These are phyloP conservation scores for Exophiala xenobiotica DNA, from an alignment of 2,329 filamentous ascomycete species.

Conservation along the genomic window DNA sequence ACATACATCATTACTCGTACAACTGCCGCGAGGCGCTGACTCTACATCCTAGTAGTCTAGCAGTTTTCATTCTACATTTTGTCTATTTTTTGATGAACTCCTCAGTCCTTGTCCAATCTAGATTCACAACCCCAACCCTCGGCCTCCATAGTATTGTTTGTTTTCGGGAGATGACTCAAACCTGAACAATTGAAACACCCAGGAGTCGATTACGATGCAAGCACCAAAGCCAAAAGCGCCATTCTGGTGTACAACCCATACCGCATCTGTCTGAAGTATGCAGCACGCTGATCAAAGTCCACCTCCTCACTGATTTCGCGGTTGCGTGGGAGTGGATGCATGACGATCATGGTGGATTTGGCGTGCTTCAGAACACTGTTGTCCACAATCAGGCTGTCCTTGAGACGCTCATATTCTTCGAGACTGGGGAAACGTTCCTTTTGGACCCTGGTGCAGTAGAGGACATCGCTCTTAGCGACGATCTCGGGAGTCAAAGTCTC, in stretches of 20 bases:
- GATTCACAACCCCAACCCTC: neutral
- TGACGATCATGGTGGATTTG: slow-evolving; percentile 88
- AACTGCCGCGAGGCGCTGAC: neutral
- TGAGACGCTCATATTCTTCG: slow-evolving; percentile 79
- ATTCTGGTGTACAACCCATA: slow-evolving; percentile 98
- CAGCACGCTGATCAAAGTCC: slow-evolving; percentile 93
- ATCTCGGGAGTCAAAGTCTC: slow-evolving; percentile 83
- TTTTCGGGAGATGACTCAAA: too few species aligned
- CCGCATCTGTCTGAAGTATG: slow-evolving; percentile 98
- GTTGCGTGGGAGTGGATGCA: slow-evolving; percentile 94
- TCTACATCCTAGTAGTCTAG: neutral
- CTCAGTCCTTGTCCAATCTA: neutral
- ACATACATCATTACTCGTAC: slow-evolving; percentile 1
- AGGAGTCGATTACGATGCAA: slow-evolving; percentile 52
- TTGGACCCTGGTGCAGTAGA: slow-evolving; percentile 96
- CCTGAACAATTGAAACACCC: too few species aligned
- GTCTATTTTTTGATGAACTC: neutral
- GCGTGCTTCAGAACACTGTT: slow-evolving; percentile 86
- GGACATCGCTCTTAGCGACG: slow-evolving; percentile 78
- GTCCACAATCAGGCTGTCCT: slow-evolving; percentile 85
- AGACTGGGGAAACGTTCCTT: slow-evolving; percentile 88
- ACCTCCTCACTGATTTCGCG: slow-evolving; percentile 93
- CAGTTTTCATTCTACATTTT: neutral
- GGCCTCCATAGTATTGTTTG: neutral
- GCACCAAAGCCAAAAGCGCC: slow-evolving; percentile 90